Conservation (phyloP, 139 green algal genomes). For the Klebsormidium nitens region DNA sequence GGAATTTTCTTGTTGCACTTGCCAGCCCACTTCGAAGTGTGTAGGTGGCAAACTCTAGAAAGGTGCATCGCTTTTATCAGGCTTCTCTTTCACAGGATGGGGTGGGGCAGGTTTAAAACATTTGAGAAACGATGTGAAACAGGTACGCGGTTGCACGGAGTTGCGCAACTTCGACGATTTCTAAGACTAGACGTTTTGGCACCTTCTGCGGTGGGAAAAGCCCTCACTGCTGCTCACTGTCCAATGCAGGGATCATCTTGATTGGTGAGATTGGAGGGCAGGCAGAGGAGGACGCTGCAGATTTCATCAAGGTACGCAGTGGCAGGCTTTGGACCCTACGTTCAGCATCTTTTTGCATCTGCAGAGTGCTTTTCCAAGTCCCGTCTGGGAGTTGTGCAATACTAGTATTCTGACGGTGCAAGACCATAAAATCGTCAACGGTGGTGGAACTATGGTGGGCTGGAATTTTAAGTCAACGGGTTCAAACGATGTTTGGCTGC, state of each 20-base stretch:
- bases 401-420: not conserved
- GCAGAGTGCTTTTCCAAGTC: not conserved
- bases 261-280: conserved; percentile 98
- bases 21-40: no score
- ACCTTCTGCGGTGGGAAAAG: no score
- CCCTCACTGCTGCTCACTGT: no score
- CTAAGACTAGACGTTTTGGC: no score
- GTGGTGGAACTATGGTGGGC: not conserved
- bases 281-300: conserved; percentile 95
- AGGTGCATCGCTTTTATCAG: no score
- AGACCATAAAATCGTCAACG: not conserved
- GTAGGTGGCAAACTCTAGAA: no score
- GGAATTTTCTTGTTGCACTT: no score
- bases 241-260: conserved; percentile 89
- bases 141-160: no score
- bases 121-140: no score
- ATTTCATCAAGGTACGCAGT: conserved; percentile 51
- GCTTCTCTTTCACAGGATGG: no score
- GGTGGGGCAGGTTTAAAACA: no score
- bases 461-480: not conserved
- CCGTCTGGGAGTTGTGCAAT: not conserved
- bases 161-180: no score
- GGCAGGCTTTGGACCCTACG: not conserved
- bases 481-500: not conserved
- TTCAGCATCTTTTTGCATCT: not conserved